Base-by-base conservation (phyloP, 768 basidiomycete genomes). In the Favolaschia claudopus region DNA sequence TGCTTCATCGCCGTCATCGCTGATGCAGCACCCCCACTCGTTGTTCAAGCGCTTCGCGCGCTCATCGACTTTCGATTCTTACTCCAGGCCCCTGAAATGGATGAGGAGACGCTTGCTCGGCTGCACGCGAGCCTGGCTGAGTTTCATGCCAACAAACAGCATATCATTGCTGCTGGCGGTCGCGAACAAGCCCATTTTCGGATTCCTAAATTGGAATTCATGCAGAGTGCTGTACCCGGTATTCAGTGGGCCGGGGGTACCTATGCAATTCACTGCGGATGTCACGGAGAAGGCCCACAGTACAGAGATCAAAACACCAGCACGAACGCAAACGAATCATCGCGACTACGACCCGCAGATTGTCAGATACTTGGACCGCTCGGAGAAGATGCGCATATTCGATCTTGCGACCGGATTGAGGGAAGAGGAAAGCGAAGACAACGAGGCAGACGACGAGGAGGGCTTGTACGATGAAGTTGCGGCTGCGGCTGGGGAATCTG, bases 171-270 rank as follows among this genome's bases (percentile, higher is more conserved):
- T 2, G 65, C 68, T 3, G 68, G 71, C 14, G 72, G 72, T 25
- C 54, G 68, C 19, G 50, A 67, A 1, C 72, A 77, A 19, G 32
- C 72, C 8, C 60, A 79, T 49, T 82, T 73, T 64, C 47, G 72
- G 17, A 81, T 82, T 38, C 79, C 76, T 1, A 83, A 83, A 58
- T 71, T 80, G 9, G 76, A 78, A 49, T 62, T 76, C 15, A 58
- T 79, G 22, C 76, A 77, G 19, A 74, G 70, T 34, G 68, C 79
- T 5, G 38, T 57, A 3, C 20, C 48, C 1, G 75, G 67, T 48
- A 74, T 74, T n/a, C 43, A 44, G 4, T 33, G 28, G 1, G 71
- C n/a, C 70, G 46, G 79, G 78, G 0, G 67, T 63, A 7, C 49
- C 73, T 3, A 65, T 69, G 7, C 74, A 81, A 44, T 76, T 71